phyloP scores from a whole-genome alignment of 2,329 filamentous ascomycete species.

The Emergomyces orientalis region DNA sequence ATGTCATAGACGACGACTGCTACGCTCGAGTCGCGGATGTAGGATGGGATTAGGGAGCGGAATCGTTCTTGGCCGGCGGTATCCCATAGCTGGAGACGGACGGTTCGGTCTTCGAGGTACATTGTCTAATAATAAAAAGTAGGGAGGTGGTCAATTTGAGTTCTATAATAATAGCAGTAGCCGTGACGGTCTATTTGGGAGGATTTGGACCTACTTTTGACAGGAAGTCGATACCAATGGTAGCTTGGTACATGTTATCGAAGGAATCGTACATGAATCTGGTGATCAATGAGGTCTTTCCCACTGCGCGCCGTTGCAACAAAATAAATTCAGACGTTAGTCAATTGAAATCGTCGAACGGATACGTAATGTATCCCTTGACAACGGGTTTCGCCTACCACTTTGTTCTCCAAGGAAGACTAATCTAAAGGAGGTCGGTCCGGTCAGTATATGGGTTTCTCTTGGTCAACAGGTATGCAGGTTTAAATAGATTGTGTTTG shows the following conservation, averaged over 20 bases:
- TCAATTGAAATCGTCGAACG: conserved; percentile 1
- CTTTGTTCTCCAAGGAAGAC: conserved; percentile 98
- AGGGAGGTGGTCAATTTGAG: neutral
- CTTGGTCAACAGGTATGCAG: neutral
- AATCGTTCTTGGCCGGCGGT: conserved; percentile 97
- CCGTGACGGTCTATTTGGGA: neutral
- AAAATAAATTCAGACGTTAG: conserved; percentile 8
- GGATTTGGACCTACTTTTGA: conserved; percentile 61
- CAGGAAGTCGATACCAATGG: conserved; percentile 97
- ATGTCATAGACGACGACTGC: conserved; percentile 99
- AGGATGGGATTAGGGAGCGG: conserved; percentile 91
- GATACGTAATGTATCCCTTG: neutral
- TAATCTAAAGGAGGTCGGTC: conserved; percentile 48
- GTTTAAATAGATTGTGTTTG: neutral
- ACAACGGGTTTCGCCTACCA: conserved; percentile 50
- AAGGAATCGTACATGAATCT: conserved; percentile 99
- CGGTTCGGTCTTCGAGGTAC: conserved; percentile 98
- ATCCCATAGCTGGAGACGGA: conserved; percentile 96
- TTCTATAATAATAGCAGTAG: neutral
- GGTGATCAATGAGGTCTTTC: conserved; percentile 97
- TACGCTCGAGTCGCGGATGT: conserved; percentile 95
- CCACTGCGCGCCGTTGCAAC: conserved; percentile 51
- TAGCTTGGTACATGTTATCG: conserved; percentile 99
- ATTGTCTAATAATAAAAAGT: conserved; percentile 60
- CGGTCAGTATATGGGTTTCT: neutral